A percentile compares a stretch with the other conserved stretches of the same genome.
These are phyloP conservation scores for Ramalina peruviana DNA, from an alignment of 495 filamentous ascomycete genomes.

Conservation along the genomic window DNA sequence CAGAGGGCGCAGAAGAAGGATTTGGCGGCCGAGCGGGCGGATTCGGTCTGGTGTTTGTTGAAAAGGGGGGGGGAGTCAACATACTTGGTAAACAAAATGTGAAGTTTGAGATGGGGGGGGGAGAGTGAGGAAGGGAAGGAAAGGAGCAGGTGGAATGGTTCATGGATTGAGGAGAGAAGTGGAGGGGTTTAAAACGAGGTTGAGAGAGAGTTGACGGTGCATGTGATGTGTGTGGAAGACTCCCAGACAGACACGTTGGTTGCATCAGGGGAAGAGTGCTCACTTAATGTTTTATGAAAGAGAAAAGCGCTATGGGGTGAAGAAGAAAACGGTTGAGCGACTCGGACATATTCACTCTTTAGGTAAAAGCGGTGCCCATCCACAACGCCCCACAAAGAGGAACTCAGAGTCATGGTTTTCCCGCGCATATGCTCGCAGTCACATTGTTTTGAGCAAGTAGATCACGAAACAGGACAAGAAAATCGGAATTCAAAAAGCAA, in stretches of 20 bases:
- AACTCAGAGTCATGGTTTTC: too few relatives aligned
- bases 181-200: not conserved
- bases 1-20: conserved; percentile 68
- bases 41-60: conserved; percentile 47
- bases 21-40: conserved; percentile 73
- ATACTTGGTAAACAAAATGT: not conserved
- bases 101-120: not conserved
- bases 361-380: too few relatives aligned
- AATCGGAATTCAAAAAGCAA: not conserved
- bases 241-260: too few relatives aligned
- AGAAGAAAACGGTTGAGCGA: not conserved
- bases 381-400: too few relatives aligned
- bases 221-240: too few relatives aligned
- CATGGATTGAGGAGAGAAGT: not conserved
- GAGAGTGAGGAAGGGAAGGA: not conserved
- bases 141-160: not conserved
- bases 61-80: not conserved
- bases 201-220: too few relatives aligned
- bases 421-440: too few relatives aligned
- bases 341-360: too few relatives aligned
- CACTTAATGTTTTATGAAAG: not conserved
- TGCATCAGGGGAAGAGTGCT: not conserved
- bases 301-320: not conserved
- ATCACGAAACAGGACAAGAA: not conserved
- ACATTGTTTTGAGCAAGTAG: not conserved